These are phyloP conservation scores for Mycogone perniciosa DNA, from an alignment of 2,329 filamentous ascomycete genomes.

Conservation along the genomic window DNA sequence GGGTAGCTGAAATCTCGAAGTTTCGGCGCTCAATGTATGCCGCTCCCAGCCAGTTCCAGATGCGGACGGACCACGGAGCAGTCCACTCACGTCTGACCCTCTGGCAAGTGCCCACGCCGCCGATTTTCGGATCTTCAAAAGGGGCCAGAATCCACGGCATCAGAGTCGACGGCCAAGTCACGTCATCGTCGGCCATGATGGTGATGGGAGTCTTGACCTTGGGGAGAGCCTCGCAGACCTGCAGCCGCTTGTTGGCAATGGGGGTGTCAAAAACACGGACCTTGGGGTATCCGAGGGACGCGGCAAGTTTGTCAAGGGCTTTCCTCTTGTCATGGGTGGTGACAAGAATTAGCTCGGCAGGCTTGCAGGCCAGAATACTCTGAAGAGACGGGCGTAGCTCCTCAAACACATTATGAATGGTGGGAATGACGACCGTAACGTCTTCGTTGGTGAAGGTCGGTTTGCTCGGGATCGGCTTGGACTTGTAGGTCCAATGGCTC, in stretches of 20 bases:
- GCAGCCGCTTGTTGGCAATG: constrained; percentile 91
- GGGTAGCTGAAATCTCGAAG: constrained; percentile 94
- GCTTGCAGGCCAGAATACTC: constrained; percentile 65
- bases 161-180: constrained; percentile 81
- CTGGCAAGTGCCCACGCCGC: constrained; percentile 90
- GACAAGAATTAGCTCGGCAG: constrained; percentile 72
- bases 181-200: constrained; percentile 92
- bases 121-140: constrained; percentile 77
- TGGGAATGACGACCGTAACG: constrained; percentile 91
- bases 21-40: constrained; percentile 91
- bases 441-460: constrained; percentile 75
- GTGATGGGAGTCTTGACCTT: constrained; percentile 78
- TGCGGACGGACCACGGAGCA: constrained; percentile 51
- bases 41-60: constrained; percentile 86
- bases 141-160: constrained; percentile 89
- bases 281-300: constrained; percentile 51
- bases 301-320: constrained; percentile 60
- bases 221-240: constrained; percentile 87
- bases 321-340: constrained; percentile 76
- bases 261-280: constrained; percentile 69
- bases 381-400: constrained; percentile 76
- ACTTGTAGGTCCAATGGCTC: constrained; percentile 82
- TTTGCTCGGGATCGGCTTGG: constrained; percentile 73
- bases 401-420: constrained; percentile 80
- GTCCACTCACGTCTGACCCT: constrained; percentile 65